A percentile compares a stretch with the other conserved stretches of the same genome.
Conservation (phyloP, 331 rosid genomes). For the Rhamnella rubrinervis region DNA sequence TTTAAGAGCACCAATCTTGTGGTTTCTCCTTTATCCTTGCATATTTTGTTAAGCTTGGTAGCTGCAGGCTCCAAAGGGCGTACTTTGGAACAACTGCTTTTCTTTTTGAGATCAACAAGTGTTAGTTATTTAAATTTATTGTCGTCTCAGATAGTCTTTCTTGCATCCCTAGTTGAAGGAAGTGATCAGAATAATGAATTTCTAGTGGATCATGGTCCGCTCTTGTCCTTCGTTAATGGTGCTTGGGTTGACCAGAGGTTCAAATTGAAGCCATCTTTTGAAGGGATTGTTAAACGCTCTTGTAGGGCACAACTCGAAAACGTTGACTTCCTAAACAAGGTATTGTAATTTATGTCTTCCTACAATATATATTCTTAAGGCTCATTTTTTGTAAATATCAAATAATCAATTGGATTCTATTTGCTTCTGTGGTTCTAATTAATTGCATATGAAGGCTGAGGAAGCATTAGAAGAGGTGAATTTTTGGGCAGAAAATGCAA, state of each 20-base stretch:
- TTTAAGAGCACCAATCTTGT: slow-evolving; percentile 15
- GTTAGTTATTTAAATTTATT: not conserved
- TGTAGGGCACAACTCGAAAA: slow-evolving; percentile 6
- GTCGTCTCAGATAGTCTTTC: slow-evolving; percentile 3
- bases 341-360: not conserved
- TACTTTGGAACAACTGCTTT: slow-evolving; percentile 6
- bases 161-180: not conserved
- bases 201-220: not conserved
- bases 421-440: no score
- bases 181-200: not conserved
- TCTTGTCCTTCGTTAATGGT: slow-evolving; percentile 16
- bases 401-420: no score
- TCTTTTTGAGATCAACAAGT: not conserved
- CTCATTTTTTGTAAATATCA: no score
- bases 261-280: slow-evolving; percentile 23
- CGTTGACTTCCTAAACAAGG: slow-evolving; percentile 22
- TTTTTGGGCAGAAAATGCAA: slow-evolving; percentile 12
- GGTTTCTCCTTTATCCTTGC: slow-evolving; percentile 15
- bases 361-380: no score
- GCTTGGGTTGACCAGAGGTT: slow-evolving; percentile 25
- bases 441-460: slow-evolving; percentile 8
- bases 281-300: slow-evolving; percentile 1
- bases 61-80: slow-evolving; percentile 8
- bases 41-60: slow-evolving; percentile 7
- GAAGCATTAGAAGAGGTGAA: slow-evolving; percentile 16